These are phyloP conservation scores for Ammopiptanthus mongolicus DNA, from an alignment of 306 rosid genomes.

Conservation along the genomic window DNA sequence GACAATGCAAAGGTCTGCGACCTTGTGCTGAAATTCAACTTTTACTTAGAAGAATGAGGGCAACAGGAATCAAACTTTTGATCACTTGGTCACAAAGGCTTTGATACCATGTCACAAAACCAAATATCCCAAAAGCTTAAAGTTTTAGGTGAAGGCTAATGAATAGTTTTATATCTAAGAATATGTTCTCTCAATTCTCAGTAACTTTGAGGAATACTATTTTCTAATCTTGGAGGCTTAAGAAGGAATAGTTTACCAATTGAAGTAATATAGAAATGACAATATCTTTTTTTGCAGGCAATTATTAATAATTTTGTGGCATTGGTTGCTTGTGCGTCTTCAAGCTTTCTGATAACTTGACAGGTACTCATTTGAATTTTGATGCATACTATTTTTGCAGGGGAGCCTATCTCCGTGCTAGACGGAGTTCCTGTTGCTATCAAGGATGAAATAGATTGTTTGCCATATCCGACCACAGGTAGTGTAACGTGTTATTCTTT, in stretches of 20 bases:
- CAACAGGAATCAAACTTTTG: too few species aligned
- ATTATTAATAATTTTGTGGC: background rate
- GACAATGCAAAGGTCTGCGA: too few species aligned
- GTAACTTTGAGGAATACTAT: background rate
- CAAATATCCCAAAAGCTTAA: background rate
- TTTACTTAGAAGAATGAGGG: too few species aligned
- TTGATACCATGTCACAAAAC: background rate
- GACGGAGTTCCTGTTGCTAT: slow-evolving; percentile 84
- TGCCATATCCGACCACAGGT: slow-evolving; percentile 95
- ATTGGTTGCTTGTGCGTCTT: background rate
- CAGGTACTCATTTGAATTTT: background rate
- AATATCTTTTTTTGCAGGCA: background rate
- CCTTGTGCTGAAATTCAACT: too few species aligned
- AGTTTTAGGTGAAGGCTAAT: background rate
- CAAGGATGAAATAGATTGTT: slow-evolving; percentile 95
- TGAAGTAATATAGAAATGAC: background rate
- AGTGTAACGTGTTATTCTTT: background rate
- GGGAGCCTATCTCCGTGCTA: slow-evolving; percentile 61
- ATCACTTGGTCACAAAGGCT: too few species aligned
- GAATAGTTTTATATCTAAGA: background rate
- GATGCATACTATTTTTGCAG: slow-evolving; percentile 29
- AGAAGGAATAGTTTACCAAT: background rate
- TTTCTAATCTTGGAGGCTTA: background rate
- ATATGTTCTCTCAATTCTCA: background rate
- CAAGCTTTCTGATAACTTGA: background rate